Conservation (phyloP, 352 stramenopile genomes). For the Halophytophthora batemanensis region DNA sequence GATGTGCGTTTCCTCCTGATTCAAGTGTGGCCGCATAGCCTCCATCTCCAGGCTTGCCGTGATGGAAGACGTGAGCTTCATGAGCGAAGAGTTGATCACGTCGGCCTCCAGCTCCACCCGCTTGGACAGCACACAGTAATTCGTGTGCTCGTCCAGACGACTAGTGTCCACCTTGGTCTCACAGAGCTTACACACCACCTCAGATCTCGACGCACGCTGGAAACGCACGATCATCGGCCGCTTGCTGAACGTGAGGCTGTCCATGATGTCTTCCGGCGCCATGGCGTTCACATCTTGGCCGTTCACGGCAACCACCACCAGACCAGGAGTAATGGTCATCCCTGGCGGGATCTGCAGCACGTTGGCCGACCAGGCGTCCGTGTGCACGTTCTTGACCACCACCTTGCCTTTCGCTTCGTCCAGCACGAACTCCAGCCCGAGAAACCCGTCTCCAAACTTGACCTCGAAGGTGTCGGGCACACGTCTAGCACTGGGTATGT, state of each 20-base stretch:
- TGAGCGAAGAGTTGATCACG: slow-evolving; percentile 66
- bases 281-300: slow-evolving; percentile 29
- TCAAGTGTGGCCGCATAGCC: slow-evolving; percentile 37
- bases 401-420: slow-evolving; percentile 49
- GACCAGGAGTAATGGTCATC: slow-evolving; percentile 37
- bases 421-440: slow-evolving; percentile 73
- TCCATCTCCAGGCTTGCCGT: slow-evolving; percentile 47
- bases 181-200: slow-evolving; percentile 80
- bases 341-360: slow-evolving; percentile 44
- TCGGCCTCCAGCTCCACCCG: slow-evolving; percentile 74
- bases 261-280: slow-evolving; percentile 51
- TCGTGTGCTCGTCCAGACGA: slow-evolving; percentile 68
- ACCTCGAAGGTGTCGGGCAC: slow-evolving; percentile 59
- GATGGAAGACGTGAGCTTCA: slow-evolving; percentile 54
- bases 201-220: slow-evolving; percentile 30
- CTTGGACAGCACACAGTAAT: slow-evolving; percentile 79
- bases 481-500: not conserved
- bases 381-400: slow-evolving; percentile 60
- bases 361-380: slow-evolving; percentile 26
- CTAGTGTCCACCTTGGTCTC: slow-evolving; percentile 69
- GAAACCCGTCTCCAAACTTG: slow-evolving; percentile 65
- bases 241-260: slow-evolving; percentile 52
- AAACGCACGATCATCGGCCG: slow-evolving; percentile 73
- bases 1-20: slow-evolving; percentile 60
- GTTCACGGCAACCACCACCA: slow-evolving; percentile 70